These are phyloP conservation scores for Mycena rosella DNA, from an alignment of 768 basidiomycete species.

Conservation along the genomic window DNA sequence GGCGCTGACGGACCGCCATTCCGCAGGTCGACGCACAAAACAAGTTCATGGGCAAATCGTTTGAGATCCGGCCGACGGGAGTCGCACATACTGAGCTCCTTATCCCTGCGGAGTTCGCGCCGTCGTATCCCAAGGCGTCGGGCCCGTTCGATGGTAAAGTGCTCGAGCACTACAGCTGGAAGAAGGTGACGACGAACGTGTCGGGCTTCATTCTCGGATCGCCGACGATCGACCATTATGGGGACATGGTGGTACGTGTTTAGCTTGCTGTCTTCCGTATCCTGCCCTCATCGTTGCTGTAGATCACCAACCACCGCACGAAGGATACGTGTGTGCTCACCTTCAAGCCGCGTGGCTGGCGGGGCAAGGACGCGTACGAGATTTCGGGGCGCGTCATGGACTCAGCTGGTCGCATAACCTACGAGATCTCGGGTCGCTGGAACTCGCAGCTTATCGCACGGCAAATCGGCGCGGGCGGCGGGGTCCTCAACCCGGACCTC, in stretches of 20 bases:
- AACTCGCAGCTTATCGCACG: conserved; percentile 94
- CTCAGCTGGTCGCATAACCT: conserved; percentile 70
- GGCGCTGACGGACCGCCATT: not conserved
- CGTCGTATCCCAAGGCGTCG: conserved; percentile 71
- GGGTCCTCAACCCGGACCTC: conserved; percentile 80
- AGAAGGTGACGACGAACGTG: conserved; percentile 92
- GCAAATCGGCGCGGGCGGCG: conserved; percentile 69
- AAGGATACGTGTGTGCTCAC: conserved; percentile 89
- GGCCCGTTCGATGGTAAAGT: conserved; percentile 64
- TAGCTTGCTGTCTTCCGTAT: conserved; percentile 13
- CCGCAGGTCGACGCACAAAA: conserved; percentile 93
- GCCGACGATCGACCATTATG: conserved; percentile 92
- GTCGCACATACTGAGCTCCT: conserved; percentile 89
- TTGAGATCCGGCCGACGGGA: conserved; percentile 97
- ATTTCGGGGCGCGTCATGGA: conserved; percentile 89
- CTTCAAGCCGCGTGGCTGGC: conserved; percentile 97
- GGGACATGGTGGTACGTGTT: conserved; percentile 88
- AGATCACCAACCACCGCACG: conserved; percentile 92
- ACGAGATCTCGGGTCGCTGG: conserved; percentile 97
- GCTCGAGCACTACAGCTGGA: conserved; percentile 94
- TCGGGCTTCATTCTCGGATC: conserved; percentile 94
- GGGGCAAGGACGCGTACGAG: conserved; percentile 92
- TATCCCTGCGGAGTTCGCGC: conserved; percentile 75
- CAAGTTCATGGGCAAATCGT: conserved; percentile 96
- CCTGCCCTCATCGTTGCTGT: conserved; percentile 22